Evolutionary conservation across 1,284 basidiomycete genomes (phyloP), one percentile per base, ranked within the genome.

Genomic region (Puccinia triticina): DNA sequence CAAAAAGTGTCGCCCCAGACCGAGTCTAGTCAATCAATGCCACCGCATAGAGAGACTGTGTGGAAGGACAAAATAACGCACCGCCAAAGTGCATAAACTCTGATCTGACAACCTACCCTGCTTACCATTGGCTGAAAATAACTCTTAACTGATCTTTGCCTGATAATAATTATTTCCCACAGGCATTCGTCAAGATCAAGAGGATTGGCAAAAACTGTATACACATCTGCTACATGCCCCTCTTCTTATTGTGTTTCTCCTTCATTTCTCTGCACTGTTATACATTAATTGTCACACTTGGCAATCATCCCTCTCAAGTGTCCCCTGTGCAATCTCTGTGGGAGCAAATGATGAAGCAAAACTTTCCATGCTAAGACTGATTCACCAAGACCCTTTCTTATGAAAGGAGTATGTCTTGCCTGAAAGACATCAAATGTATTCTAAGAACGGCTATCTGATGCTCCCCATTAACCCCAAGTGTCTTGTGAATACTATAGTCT

Each of bases 361-460:
- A 66, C 64, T 43, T 66, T 66, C 64, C 64, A 66, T 66, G 64
- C 64, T 66, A 66, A 66, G 18, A 40, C 64, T 66, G 64, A 66
- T 23, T 40, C 64, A 66, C 14, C 64, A 66, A 43, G 64, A 43
- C 64, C 55, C 59, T 61, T 21, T 43, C 64, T 66, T n/a, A 18
- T 66, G 37, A 32, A 26, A 21, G 64, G 34, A 43, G 29, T 43
- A 5, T 21, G 23, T 23, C 64, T 43, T 66, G 64, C 64, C 64
- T 66, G 64, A 66, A 1, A 66, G 64, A 66, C 64, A 66, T 23
- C 37, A 66, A 66, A 21, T 66, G 64, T 66, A 66, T 66, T 66
- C 64, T 66, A 66, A 66, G 64, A 66, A 66, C 64, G 64, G 64
- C 64, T 66, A 66, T 66, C 64, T 66, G 64, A 66, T 66, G 64